Conservation (phyloP, 306 rosid genomes). For the Ochetophila trinervis region DNA sequence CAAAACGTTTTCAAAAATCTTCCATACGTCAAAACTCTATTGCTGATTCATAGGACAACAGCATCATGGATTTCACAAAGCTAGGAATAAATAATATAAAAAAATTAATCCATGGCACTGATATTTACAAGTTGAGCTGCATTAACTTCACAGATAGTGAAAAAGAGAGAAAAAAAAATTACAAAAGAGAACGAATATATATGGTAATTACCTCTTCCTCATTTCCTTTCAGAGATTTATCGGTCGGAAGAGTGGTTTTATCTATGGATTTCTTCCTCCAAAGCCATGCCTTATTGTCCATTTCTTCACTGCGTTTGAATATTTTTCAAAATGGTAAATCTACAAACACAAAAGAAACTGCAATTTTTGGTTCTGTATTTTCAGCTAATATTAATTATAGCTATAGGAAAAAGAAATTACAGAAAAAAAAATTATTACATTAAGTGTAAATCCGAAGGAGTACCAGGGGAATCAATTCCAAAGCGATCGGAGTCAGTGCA, state of each 20-base stretch:
- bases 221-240: slow-evolving; percentile 47
- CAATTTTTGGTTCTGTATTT: slow-evolving; percentile 1
- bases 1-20: too few species aligned
- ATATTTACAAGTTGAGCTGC: background rate
- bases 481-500: background rate
- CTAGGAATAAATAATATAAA: background rate
- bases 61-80: slow-evolving; percentile 1
- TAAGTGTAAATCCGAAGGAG: background rate
- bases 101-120: background rate
- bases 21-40: too few species aligned
- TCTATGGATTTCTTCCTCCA: slow-evolving; percentile 84
- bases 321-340: slow-evolving; percentile 21
- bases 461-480: background rate
- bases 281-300: slow-evolving; percentile 79
- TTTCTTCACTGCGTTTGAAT: slow-evolving; percentile 26
- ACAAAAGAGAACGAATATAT: background rate
- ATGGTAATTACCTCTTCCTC: slow-evolving; percentile 54
- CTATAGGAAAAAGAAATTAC: background rate
- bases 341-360: slow-evolving; percentile 15
- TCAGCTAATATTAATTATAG: background rate
- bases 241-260: slow-evolving; percentile 43
- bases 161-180: background rate
- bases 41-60: background rate
- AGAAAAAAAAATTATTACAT: background rate
- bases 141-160: background rate